Evolutionary conservation across 306 rosid species (phyloP), one percentile per base, ranked within the genome.

Genomic region (Rubus idaeus): DNA sequence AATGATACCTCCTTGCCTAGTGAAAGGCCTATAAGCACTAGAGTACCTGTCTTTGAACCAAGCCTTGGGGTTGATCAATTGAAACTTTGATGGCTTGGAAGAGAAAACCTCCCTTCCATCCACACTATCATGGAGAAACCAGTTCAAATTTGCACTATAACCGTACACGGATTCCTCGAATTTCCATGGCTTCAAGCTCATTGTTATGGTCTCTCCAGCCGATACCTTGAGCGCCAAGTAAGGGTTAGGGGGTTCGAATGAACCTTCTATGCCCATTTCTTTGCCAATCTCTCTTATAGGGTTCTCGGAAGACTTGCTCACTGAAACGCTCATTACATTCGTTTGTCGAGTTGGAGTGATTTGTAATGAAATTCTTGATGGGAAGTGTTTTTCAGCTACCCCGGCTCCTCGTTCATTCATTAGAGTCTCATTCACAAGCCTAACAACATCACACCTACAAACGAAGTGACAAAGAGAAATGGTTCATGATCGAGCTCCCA

Each of bases 31-130:
- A 73, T 88, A 80, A 72, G 87, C 99, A 56, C 96, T 95, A 0
- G 97, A 88, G 75, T 92, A 95, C 56, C 97, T 74, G 46, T 95
- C 87, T 41, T 75, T 84, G 52, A 92, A 95, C 98, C 98, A 95
- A 8, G 96, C 83, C 77, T 77, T 95, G 0, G 98, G 97, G 80
- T 87, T 92, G 16, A 95, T 49, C 79, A 95, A 23, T 4, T 91
- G 81, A 23, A 84, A 44, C 80, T 82, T 95, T 3, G 98, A 92
- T 40, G 98, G 98, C 79, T 81, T 92, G 3, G 88, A 84, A 6
- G 91, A 84, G 45, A 90, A 88, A 4, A 95, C 96, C 79, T 95
- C 98, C 80, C 82, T 89, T 1, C 98, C 97, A 47, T 90, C 86
- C 53, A 71, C 55, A 51, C 90, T 87, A 57, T 92, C 97, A 63